Evolutionary conservation across 495 filamentous ascomycete species (phyloP), one percentile per base, ranked within the genome.

Genomic region (Neurospora sp.): DNA sequence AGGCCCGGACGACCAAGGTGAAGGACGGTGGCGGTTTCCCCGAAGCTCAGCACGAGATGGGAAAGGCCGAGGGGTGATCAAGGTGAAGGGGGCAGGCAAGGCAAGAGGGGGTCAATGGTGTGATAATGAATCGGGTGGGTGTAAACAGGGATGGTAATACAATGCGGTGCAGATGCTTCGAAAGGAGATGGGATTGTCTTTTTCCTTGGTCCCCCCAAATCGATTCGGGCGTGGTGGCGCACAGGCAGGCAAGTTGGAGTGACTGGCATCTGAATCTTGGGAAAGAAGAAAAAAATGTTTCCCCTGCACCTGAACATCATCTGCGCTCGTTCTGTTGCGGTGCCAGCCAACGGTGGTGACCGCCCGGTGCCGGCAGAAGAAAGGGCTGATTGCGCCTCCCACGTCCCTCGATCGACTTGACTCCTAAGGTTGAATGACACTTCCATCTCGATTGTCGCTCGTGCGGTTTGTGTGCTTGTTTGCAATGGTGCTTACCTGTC

Each of bases 251-350:
- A 73, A 66, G 73, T 40, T 59, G 42, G 41, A 18, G 61, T 53
- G 37, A 39, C 20, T 66, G 40, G 75, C 74, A 72, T 61, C 70
- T 72, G 74, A 40, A 37, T 66, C 12, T 41, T 72, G 31, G 41
- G 66, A 61, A 44, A 27, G 68, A 22, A 69, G 74, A 78, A 77
- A 79, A 79, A 78, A 79, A 76, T 59, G 73, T 46, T 77, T 75
- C 73, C 70, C 73, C 69, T 73, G 72, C 72, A 40, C 53, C 53
- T 27, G 27, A 66, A 66, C 53, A 66, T 66, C 53, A 66, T 66
- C 53, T 66, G 53, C 27, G 27, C 27, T 66, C 53, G 27, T 66
- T 66, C 27, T 66, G 27, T 7, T 66, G 53, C 14, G 53, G 53
- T 66, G 27, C 53, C 53, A 61, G 53, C 53, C 27, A 61, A 16